These are phyloP conservation scores for Oenanthe javanica DNA, from an alignment of 140 eudicot species.

Conservation along the genomic window DNA sequence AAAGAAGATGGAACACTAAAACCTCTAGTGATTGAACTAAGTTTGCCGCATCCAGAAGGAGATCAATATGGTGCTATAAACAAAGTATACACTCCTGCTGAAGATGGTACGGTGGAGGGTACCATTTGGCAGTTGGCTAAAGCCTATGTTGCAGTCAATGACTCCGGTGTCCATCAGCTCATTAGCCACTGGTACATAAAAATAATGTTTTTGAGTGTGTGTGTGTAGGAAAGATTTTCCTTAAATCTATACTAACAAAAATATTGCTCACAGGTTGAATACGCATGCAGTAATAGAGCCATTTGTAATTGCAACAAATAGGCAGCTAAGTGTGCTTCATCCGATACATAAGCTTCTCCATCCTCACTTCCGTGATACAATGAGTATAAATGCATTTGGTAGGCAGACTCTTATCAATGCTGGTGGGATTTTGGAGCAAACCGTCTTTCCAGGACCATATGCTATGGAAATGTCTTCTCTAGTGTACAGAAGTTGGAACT, in stretches of 20 bases:
- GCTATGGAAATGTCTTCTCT: conserved; percentile 51
- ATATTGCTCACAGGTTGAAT: conserved; percentile 37
- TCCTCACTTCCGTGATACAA: conserved; percentile 66
- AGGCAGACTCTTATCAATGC: conserved; percentile 43
- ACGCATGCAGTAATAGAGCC: conserved; percentile 67
- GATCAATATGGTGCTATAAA: conserved; percentile 38
- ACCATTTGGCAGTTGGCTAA: conserved; percentile 64
- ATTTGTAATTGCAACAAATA: conserved; percentile 53
- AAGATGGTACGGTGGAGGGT: conserved; percentile 37
- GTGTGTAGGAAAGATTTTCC: neutral
- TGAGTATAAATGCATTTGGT: conserved; percentile 49
- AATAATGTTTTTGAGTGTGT: neutral
- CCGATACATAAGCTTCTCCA: conserved; percentile 62
- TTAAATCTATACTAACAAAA: neutral
- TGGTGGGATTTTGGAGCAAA: conserved; percentile 46
- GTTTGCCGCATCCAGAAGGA: conserved; percentile 47
- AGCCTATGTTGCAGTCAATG: conserved; percentile 63
- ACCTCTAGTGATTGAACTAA: conserved; percentile 60
- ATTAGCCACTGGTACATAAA: conserved; percentile 36
- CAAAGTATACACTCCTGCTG: conserved; percentile 48
- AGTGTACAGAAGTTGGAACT: conserved; percentile 53
- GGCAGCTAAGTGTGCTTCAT: conserved; percentile 55
- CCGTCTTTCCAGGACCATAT: conserved; percentile 45
- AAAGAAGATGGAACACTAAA: conserved; percentile 47
- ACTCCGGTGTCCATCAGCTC: conserved; percentile 61